Base-by-base conservation (phyloP, 1,284 basidiomycete genomes). In the Leccinum ponderosum region DNA sequence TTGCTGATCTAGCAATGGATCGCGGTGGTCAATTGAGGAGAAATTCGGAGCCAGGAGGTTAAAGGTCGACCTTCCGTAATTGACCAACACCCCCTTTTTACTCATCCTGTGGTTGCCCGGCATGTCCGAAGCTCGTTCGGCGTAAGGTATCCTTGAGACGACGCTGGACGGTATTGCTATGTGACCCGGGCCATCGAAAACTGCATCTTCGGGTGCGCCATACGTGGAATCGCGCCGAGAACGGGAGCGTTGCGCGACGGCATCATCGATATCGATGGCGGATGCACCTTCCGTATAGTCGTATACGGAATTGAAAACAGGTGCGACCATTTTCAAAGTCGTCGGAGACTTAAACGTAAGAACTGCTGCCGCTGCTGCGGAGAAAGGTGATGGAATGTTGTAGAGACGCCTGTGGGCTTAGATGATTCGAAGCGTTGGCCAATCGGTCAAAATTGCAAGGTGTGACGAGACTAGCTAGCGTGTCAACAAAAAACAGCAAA, bases 251-350 rank as follows among this genome's bases (percentile, higher is more conserved):
- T 78, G 83, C 42, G 78, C 76, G 31, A 87, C 67, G 17, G 82
- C 90, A 63, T 80, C 73, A 61, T 83, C 74, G 56, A 93, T 91
- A 64, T 93, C 91, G 42, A 86, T 78, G 8, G 84, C 80, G n/a
- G 88, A 89, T 39, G 91, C 91, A 42, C 91, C 91, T 68, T 93
- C 91, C 4, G 91, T 93, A 72, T 93, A 93, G 77, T 93, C 91
- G 67, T 89, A 53, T 12, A 59, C 48, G 42, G 68, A 51, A 20
- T 20, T 57, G 48, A 67, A 51, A 51, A 56, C 12, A 7, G 57
- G 39, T 7, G 62, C 1, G 11, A 60, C 39, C 69, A 71, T 73
- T 9, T 50, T 54, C 33, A 8, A 55, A 0, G 44, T 55, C 0
- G 48, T 55, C 53, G 14, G 14, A 35, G 42, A 22, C 22, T 25